phyloP scores from a whole-genome alignment of 768 basidiomycete genomes.

The Lactarius vividus region DNA sequence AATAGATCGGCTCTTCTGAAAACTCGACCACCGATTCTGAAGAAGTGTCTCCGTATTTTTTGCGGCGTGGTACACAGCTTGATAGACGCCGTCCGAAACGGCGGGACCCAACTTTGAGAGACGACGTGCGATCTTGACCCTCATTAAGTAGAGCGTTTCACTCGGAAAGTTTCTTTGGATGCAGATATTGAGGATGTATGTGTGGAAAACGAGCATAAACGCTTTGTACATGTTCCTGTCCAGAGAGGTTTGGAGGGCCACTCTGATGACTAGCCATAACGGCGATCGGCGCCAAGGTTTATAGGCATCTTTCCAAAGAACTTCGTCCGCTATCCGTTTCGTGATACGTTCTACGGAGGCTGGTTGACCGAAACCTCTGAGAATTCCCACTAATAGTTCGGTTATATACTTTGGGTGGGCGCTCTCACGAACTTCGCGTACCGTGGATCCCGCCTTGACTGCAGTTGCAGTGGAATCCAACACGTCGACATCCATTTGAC shows the following conservation, averaged over 20 bases:
- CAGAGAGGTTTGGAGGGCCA: conserved; percentile 37
- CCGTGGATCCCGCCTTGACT: conserved; percentile 27
- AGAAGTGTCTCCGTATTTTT: not conserved
- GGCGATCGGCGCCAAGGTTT: conserved; percentile 30
- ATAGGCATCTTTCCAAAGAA: not conserved
- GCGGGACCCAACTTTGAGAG: not conserved
- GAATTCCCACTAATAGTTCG: not conserved
- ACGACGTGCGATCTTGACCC: not conserved
- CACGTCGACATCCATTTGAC: not conserved
- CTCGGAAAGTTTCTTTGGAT: not conserved
- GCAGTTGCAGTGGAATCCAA: not conserved
- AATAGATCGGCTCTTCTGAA: not conserved
- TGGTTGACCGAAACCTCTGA: conserved; percentile 35
- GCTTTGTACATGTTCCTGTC: not conserved
- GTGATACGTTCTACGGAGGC: conserved; percentile 28
- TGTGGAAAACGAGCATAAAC: not conserved
- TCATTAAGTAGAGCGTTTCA: not conserved
- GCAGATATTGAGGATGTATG: not conserved
- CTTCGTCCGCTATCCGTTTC: not conserved
- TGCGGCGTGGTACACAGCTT: not conserved
- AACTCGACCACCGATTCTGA: not conserved
- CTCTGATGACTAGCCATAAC: conserved; percentile 28
- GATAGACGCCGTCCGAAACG: not conserved
- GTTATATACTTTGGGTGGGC: not conserved
- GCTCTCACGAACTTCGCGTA: not conserved